phyloP scores from a whole-genome alignment of 306 rosid genomes.

The Chamaecrista fasciculata region DNA sequence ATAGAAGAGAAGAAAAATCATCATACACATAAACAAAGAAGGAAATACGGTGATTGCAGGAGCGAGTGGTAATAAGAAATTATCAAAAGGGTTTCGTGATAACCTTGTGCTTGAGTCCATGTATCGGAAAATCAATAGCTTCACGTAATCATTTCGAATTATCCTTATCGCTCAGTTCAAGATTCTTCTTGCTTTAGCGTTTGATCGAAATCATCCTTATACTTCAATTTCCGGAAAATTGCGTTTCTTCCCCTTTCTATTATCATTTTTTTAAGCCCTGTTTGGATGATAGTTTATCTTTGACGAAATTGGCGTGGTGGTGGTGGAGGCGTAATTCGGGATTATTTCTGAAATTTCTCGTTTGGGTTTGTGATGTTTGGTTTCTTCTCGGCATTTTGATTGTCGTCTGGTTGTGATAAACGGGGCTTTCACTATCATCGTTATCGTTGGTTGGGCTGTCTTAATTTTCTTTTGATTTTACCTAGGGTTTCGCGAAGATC shows the following conservation, averaged over 20 bases:
- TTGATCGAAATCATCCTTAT: slow-evolving; percentile 9
- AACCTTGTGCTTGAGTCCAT: slow-evolving; percentile 33
- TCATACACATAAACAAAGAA: neutral
- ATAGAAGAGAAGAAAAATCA: neutral
- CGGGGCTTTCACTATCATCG: slow-evolving; percentile 26
- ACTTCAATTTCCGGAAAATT: slow-evolving; percentile 1
- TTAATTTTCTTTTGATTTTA: slow-evolving; percentile 22
- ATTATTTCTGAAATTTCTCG: neutral
- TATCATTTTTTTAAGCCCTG: no score
- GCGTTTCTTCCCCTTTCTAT: slow-evolving; percentile 12
- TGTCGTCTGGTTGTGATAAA: slow-evolving; percentile 23
- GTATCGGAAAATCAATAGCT: slow-evolving; percentile 38
- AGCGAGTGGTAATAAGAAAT: slow-evolving; percentile 35
- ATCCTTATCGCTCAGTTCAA: slow-evolving; percentile 15
- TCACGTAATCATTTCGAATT: slow-evolving; percentile 54
- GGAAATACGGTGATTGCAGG: slow-evolving; percentile 23
- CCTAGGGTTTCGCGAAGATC: slow-evolving; percentile 45
- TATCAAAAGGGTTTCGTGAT: slow-evolving; percentile 49
- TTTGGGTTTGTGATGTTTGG: slow-evolving; percentile 23
- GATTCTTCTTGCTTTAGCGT: slow-evolving; percentile 30
- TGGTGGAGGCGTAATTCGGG: slow-evolving; percentile 27
- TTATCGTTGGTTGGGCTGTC: slow-evolving; percentile 28
- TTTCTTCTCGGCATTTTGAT: slow-evolving; percentile 32
- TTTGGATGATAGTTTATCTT: neutral
- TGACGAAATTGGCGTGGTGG: slow-evolving; percentile 8